A percentile compares a stretch with the other conserved stretches of the same genome.
Evolutionary conservation across 495 filamentous ascomycete genomes (phyloP).

Genomic region (Cairneyella variabilis): DNA sequence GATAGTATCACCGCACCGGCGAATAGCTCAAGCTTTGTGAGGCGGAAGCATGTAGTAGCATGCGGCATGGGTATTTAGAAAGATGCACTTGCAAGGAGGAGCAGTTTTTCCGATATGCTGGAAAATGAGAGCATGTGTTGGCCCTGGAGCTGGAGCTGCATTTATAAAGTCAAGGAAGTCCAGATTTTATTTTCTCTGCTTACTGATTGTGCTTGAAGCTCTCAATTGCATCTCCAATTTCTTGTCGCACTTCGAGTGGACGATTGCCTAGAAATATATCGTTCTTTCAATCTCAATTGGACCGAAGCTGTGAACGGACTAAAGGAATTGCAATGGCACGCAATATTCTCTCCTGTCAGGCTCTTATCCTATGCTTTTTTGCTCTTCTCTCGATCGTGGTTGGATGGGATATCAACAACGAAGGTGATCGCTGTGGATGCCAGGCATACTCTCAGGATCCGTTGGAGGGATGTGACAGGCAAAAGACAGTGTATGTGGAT

Average conservation of each 20-base stretch:
- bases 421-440: constrained; percentile 17
- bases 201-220: neutral
- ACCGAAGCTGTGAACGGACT: neutral
- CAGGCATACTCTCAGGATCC: constrained; percentile 17
- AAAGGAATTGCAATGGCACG: neutral
- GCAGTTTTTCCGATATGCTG: constrained; percentile 3
- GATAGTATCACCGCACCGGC: neutral
- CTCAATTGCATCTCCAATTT: too few relatives aligned
- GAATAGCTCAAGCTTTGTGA: neutral
- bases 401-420: constrained; percentile 20
- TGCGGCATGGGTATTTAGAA: constrained; percentile 3
- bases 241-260: too few relatives aligned
- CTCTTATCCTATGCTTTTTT: constrained; percentile 2
- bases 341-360: neutral
- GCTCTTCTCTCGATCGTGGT: constrained; percentile 5
- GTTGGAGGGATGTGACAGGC: constrained; percentile 18
- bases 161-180: neutral
- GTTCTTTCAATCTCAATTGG: neutral
- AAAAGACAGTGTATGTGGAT: constrained; percentile 19
- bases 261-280: neutral
- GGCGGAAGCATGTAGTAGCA: neutral
- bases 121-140: too few relatives aligned
- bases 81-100: neutral
- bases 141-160: too few relatives aligned
- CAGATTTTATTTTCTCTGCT: neutral